Percentiles rank a stretch among this genome's conserved stretches.
These are phyloP conservation scores for Paracamarosporium sp. DNA, from an alignment of 2,329 filamentous ascomycete species.

Conservation along the genomic window DNA sequence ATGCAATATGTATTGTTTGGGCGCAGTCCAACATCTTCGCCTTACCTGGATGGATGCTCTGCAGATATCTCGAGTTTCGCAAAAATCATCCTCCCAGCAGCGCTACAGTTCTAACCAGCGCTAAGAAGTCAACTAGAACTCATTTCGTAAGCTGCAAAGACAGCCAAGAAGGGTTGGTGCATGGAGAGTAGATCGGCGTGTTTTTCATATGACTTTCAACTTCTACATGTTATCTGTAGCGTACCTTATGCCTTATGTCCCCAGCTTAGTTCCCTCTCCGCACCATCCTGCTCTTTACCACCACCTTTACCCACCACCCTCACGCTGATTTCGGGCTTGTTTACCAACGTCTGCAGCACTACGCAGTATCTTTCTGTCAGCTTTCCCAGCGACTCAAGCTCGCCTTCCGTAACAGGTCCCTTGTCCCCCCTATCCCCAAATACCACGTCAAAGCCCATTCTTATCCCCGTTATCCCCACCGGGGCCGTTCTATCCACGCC, in stretches of 20 bases:
- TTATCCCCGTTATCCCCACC: constrained; percentile 56
- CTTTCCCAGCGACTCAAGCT: constrained; percentile 54
- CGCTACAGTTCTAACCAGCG: constrained; percentile 45
- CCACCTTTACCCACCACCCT: constrained; percentile 28
- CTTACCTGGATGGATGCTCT: background rate
- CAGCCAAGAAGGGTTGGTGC: too few relatives aligned
- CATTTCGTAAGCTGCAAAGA: too few relatives aligned
- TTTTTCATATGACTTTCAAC: too few relatives aligned
- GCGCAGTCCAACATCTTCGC: background rate
- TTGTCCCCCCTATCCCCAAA: constrained; percentile 41
- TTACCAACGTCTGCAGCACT: constrained; percentile 40
- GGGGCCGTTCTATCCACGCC: constrained; percentile 55
- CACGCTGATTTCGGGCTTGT: constrained; percentile 39
- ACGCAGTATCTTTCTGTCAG: constrained; percentile 60
- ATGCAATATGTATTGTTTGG: too few relatives aligned
- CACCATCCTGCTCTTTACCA: constrained; percentile 24
- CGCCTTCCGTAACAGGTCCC: constrained; percentile 48
- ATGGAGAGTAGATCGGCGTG: too few relatives aligned
- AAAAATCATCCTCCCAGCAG: constrained; percentile 12
- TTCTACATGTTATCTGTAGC: too few relatives aligned
- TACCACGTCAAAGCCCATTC: constrained; percentile 53
- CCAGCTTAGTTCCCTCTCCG: constrained; percentile 23
- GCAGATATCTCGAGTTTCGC: background rate
- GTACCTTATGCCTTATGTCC: constrained; percentile 3
- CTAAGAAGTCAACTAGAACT: too few relatives aligned